Percentiles rank a stretch among this genome's conserved stretches.
phyloP scores from a whole-genome alignment of 2,329 filamentous ascomycete genomes.

The Nannizziopsis arthrosporioides region DNA sequence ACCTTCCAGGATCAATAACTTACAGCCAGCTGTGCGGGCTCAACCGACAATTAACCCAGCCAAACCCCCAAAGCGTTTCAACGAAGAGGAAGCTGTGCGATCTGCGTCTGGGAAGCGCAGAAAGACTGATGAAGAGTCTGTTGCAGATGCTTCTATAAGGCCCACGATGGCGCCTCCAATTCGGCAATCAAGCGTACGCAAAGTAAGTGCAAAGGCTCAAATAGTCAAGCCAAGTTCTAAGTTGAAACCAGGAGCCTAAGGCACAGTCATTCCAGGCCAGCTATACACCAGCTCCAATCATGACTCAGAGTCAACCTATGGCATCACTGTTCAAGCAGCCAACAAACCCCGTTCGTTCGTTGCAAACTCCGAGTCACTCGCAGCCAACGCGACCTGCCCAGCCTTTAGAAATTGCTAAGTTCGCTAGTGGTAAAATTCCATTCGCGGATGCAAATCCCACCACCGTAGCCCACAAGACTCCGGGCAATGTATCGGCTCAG shows the following conservation, averaged over 20 bases:
- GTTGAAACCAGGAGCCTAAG: conserved; percentile 24
- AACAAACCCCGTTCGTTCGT: conserved; percentile 28
- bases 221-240: conserved; percentile 25
- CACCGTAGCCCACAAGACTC: conserved; percentile 41
- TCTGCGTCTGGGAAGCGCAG: conserved; percentile 64
- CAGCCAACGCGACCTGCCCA: conserved; percentile 52
- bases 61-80: conserved; percentile 60
- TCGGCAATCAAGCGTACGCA: conserved; percentile 62
- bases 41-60: conserved; percentile 55
- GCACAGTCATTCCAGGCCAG: conserved; percentile 31
- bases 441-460: conserved; percentile 58
- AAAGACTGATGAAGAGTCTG: conserved; percentile 61
- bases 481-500: conserved; percentile 40
- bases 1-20: conserved; percentile 35
- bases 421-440: conserved; percentile 77
- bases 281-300: conserved; percentile 23
- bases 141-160: conserved; percentile 49
- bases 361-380: conserved; percentile 44
- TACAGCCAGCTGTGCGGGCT: conserved; percentile 48
- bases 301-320: conserved; percentile 21
- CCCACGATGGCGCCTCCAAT: conserved; percentile 73
- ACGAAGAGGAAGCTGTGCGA: conserved; percentile 53
- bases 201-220: conserved; percentile 41
- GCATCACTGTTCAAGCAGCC: conserved; percentile 28
- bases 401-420: conserved; percentile 73